Base-by-base conservation (phyloP, 2,329 filamentous ascomycete species). In the Cadophora malorum region DNA sequence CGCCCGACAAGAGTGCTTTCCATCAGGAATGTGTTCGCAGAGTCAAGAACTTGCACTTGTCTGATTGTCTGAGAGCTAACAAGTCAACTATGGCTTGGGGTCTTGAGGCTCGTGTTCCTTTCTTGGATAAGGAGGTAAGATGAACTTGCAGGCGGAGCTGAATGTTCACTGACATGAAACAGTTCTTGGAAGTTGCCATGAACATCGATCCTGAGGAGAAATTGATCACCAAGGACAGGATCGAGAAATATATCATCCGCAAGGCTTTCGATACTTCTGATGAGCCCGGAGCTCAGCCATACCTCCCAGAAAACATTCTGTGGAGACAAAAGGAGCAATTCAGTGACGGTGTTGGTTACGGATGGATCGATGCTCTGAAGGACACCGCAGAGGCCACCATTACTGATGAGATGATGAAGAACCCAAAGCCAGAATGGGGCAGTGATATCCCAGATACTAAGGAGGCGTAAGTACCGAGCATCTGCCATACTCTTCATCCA, bases 291-390 rank as follows among this genome's bases (percentile, higher is more conserved):
- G 87, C 86, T 60, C 82, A 91, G 74, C 90, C 96, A 10, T 99
- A 98, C 83, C 88, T 99, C n/a, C 96, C 96, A 8, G 90, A 97
- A 21, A 89, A 94, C 79, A 99, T 99, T 75, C 89, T 99, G 66
- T 99, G 93, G 92, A 88, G 96, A 79, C 96, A 99, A 83, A 99
- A 99, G 89, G 96, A 99, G 84, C 96, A 99, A 83, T 99, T 99
- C 85, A 96, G 91, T 68, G 96, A 99, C 77, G 96, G 96, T 79
- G 96, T 99, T 67, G 96, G 96, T 67, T 99, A 99, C 83, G 94
- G 96, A 71, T 99, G 96, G 96, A 99, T 99, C 78, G 96, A 99
- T 78, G 92, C 90, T 7, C 88, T 99, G 76, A 98, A 97, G 86
- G 96, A 98, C 81, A 92, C 91, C 77, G 96, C 96, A 41, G 94